phyloP scores from a whole-genome alignment of 352 stramenopile species.

The Aphanomyces cochlioides region DNA sequence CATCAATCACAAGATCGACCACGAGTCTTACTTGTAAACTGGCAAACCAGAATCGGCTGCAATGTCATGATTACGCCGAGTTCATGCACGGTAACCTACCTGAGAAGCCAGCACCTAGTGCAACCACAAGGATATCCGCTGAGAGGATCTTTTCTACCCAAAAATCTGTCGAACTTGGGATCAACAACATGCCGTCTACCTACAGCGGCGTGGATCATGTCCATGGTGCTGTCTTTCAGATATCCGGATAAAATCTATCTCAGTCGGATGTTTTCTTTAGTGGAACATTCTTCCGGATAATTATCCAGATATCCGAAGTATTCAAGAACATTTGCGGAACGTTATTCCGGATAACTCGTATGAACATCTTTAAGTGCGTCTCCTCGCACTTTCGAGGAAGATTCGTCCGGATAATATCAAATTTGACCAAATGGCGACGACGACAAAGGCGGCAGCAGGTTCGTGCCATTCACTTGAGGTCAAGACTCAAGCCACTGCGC shows the following conservation, averaged over 20 bases:
- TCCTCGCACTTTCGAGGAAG: too few species aligned
- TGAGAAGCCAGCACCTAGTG: conserved; percentile 86
- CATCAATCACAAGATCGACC: background rate
- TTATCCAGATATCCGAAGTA: too few species aligned
- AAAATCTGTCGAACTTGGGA: background rate
- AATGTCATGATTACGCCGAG: conserved; percentile 4
- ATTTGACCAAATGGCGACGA: too few species aligned
- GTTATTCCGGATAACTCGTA: too few species aligned
- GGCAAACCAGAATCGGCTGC: conserved; percentile 79
- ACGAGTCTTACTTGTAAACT: conserved; percentile 72
- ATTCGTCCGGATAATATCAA: too few species aligned
- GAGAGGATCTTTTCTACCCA: conserved; percentile 54
- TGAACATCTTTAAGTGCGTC: too few species aligned
- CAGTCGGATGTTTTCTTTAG: too few species aligned
- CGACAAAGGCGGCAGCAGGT: background rate
- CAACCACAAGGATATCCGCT: conserved; percentile 83
- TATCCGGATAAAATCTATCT: too few species aligned
- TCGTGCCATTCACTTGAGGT: background rate
- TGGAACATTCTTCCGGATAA: too few species aligned
- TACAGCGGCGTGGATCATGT: background rate
- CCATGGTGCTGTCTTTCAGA: background rate
- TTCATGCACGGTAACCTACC: conserved; percentile 33
- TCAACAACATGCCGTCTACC: conserved; percentile 1
- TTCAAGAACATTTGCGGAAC: too few species aligned
- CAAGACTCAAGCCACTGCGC: background rate